These are phyloP conservation scores for Phytophthora europaea DNA, from an alignment of 352 stramenopile species.

Conservation along the genomic window DNA sequence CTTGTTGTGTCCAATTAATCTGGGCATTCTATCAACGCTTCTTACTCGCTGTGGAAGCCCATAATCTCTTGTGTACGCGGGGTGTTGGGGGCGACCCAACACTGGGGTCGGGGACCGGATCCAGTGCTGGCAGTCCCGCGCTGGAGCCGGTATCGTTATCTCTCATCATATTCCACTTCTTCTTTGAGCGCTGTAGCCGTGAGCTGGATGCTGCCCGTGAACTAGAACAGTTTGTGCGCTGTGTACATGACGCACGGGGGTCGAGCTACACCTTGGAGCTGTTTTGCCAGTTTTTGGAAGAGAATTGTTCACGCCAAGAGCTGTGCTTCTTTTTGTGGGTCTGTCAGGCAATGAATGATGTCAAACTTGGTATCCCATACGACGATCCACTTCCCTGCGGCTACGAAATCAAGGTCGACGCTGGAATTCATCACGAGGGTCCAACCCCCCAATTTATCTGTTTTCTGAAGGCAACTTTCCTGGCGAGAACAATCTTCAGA, in stretches of 20 bases:
- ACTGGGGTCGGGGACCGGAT: not conserved
- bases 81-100: slow-evolving; percentile 24
- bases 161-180: slow-evolving; percentile 60
- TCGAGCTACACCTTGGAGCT: slow-evolving; percentile 50
- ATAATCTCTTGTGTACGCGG: slow-evolving; percentile 26
- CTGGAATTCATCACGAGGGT: not conserved
- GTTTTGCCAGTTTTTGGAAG: slow-evolving; percentile 73
- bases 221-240: slow-evolving; percentile 51
- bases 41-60: slow-evolving; percentile 58
- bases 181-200: slow-evolving; percentile 53
- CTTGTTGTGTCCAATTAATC: slow-evolving; percentile 48
- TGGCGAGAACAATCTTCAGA: slow-evolving; percentile 60
- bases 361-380: slow-evolving; percentile 62
- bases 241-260: slow-evolving; percentile 37
- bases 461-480: slow-evolving; percentile 61
- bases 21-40: slow-evolving; percentile 73
- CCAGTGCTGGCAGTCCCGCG: slow-evolving; percentile 8
- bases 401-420: not conserved
- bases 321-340: slow-evolving; percentile 69
- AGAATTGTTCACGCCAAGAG: slow-evolving; percentile 42
- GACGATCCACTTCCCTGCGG: slow-evolving; percentile 23
- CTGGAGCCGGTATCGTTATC: slow-evolving; percentile 35
- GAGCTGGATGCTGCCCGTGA: slow-evolving; percentile 46
- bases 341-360: slow-evolving; percentile 57
- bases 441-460: slow-evolving; percentile 46